Evolutionary conservation across 768 basidiomycete species (phyloP).

Genomic region (Bullera alba): DNA sequence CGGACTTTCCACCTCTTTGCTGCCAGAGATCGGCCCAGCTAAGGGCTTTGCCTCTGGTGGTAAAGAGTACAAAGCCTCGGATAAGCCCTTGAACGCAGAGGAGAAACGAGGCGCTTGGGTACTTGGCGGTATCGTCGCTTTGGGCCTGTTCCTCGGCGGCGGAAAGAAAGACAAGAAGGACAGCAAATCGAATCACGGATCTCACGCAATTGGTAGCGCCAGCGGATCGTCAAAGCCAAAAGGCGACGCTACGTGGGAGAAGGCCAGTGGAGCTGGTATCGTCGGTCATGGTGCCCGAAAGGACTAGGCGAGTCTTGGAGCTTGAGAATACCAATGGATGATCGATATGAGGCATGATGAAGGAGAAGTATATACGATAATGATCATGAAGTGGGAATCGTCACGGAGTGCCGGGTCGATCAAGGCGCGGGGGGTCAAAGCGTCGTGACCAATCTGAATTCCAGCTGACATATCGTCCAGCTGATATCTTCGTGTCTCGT

Average conservation of each 20-base stretch:
- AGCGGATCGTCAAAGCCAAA: constrained; percentile 4
- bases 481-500: too few species aligned
- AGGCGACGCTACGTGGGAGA: constrained; percentile 33
- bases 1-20: constrained; percentile 25
- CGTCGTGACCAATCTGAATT: too few species aligned
- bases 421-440: too few species aligned
- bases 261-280: constrained; percentile 37
- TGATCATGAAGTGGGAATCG: too few species aligned
- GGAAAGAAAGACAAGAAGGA: constrained; percentile 18
- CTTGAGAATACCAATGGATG: too few species aligned
- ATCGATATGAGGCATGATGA: too few species aligned
- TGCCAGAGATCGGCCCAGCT: constrained; percentile 23
- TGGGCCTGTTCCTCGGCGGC: constrained; percentile 52
- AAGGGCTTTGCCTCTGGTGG: constrained; percentile 6
- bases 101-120: constrained; percentile 53
- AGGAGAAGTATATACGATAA: too few species aligned
- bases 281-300: constrained; percentile 38
- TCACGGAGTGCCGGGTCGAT: too few species aligned
- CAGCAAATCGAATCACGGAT: constrained; percentile 1
- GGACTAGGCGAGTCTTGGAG: constrained; percentile 23
- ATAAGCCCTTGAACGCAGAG: constrained; percentile 44
- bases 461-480: too few species aligned
- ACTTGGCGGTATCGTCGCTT: constrained; percentile 52
- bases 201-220: neutral
- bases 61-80: constrained; percentile 24